Evolutionary conservation across 345 rosid species (phyloP).

Genomic region (Bruguiera parviflora): DNA sequence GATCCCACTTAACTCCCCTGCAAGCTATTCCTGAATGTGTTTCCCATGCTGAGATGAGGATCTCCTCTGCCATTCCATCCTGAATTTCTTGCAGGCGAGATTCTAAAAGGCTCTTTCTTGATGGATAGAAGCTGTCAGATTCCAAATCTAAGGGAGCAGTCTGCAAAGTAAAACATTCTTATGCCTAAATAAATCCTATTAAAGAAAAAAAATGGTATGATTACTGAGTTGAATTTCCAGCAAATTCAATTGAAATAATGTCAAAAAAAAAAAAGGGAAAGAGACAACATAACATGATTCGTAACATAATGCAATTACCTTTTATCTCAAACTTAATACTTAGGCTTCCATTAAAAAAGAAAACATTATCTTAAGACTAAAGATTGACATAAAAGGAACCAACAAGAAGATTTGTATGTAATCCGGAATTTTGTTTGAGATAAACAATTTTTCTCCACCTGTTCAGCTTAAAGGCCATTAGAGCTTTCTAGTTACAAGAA

Average conservation of each 20-base stretch:
- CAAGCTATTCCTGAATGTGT: conserved; percentile 62
- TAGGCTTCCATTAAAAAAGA: too few species aligned
- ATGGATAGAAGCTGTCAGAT: conserved; percentile 58
- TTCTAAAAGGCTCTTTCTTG: conserved; percentile 54
- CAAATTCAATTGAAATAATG: too few species aligned
- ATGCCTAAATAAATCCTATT: neutral
- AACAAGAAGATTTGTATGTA: too few species aligned
- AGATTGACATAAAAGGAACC: too few species aligned
- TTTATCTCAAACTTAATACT: too few species aligned
- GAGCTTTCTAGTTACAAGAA: neutral
- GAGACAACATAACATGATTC: too few species aligned
- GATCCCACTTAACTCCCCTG: conserved; percentile 76
- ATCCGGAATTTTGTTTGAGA: too few species aligned
- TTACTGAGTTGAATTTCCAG: neutral
- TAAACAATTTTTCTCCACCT: too few species aligned
- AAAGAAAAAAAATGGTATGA: neutral
- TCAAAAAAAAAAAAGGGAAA: too few species aligned
- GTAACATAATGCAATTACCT: too few species aligned
- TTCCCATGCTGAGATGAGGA: conserved; percentile 76
- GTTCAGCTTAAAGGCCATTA: too few species aligned
- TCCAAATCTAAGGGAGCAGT: conserved; percentile 84
- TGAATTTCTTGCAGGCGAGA: conserved; percentile 50
- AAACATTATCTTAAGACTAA: too few species aligned
- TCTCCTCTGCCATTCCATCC: conserved; percentile 81
- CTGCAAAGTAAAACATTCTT: conserved; percentile 36